These are phyloP conservation scores for Pholiota conissans DNA, from an alignment of 768 basidiomycete genomes.

Conservation along the genomic window DNA sequence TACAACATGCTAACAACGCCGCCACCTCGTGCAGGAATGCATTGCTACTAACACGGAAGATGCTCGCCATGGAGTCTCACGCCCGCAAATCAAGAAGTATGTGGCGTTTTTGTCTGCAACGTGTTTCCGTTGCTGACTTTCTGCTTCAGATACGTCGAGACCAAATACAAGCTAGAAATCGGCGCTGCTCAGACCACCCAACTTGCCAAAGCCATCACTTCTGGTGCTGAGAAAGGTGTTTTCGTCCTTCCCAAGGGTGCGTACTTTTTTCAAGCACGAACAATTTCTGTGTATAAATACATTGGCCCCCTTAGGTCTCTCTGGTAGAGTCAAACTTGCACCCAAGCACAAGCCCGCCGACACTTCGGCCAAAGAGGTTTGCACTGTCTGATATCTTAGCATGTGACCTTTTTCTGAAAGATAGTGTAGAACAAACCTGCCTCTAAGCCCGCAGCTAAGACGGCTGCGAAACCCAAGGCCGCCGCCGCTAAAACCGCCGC, in stretches of 20 bases:
- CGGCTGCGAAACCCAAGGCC: conserved; percentile 34
- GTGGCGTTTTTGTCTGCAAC: conserved; percentile 5
- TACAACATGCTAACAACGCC: conserved; percentile 15
- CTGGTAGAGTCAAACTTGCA: conserved; percentile 76
- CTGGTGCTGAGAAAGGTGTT: conserved; percentile 80
- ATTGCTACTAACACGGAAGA: conserved; percentile 74
- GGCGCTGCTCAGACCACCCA: conserved; percentile 76
- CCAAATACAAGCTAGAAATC: conserved; percentile 79
- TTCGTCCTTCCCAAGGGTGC: conserved; percentile 89
- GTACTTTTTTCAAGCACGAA: background rate
- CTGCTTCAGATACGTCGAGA: conserved; percentile 71
- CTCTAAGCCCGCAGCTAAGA: conserved; percentile 1
- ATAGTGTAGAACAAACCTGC: conserved; percentile 36
- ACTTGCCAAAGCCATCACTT: conserved; percentile 76
- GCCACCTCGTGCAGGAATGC: conserved; percentile 63
- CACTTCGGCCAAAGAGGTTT: conserved; percentile 41
- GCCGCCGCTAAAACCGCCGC: conserved; percentile 27
- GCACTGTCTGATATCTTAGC: conserved; percentile 11
- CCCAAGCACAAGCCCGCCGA: conserved; percentile 42
- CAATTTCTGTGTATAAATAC: no score
- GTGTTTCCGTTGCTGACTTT: conserved; percentile 15
- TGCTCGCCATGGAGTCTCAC: conserved; percentile 81
- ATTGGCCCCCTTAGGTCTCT: conserved; percentile 60
- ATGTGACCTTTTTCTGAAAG: conserved; percentile 9
- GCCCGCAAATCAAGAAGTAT: conserved; percentile 93